Evolutionary conservation across 768 basidiomycete genomes (phyloP), one percentile per base, ranked within the genome.

Genomic region (Paxillus rubicundulus): DNA sequence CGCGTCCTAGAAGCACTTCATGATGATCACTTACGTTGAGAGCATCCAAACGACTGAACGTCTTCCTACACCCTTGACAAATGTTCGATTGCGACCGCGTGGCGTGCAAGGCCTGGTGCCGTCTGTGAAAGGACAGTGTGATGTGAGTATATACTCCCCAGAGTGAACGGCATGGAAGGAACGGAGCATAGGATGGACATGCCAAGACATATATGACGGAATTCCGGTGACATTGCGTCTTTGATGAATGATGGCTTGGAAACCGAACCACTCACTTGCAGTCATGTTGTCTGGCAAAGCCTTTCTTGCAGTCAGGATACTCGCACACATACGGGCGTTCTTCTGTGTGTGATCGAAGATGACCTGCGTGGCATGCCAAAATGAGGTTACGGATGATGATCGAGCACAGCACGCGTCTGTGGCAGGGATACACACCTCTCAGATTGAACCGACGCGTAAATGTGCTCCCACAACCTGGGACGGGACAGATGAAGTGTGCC

Each of bases 391-490:
- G 21, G 59, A 45, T 37, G 46, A 47, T 49, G 45, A 56, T 50
- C 47, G 45, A 13, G 16, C 16, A 13, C 24, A 45, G 24, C 41
- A 21, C n/a, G 18, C 17, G 21, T 42, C 40, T 32, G 37, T 36
- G 43, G 57, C 21, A 48, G 43, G 41, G 13, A 33, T 13, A 69
- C 69, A 47, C 56, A 90, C 90, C 91, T 81, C 87, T 75, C 49
- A 93, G 70, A 71, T 93, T 93, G 75, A 93, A 93, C 51, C 90
- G 81, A 66, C 91, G 84, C 62, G 94, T 98, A 71, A 98, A 98
- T n/a, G 94, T 96, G 70, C 91, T 93, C 41, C 92, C 92, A 74
- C 94, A 98, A 12, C 92, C 93, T 9, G 92, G 90, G 14, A 98
- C 92, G 5, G 95, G 94, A 71, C 94, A 98, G 54, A 85, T 80